Percentiles rank a stretch among this genome's conserved stretches.
These are phyloP conservation scores for Conringia planisiliqua DNA, from an alignment of 345 rosid species.

Conservation along the genomic window DNA sequence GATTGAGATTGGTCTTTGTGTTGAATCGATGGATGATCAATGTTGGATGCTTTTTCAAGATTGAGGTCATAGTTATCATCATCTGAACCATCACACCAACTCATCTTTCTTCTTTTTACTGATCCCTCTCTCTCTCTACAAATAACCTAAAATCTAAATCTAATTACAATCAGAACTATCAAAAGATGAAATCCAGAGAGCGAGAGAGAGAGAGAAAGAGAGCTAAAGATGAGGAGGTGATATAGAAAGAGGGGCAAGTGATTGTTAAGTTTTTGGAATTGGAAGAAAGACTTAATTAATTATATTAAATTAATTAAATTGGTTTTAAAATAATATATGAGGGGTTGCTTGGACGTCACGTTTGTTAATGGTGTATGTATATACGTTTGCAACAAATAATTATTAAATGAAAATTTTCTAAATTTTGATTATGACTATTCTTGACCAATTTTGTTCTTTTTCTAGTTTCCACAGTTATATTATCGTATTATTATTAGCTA, in stretches of 20 bases:
- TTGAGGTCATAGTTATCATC: conserved; percentile 38
- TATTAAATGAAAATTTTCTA: conserved; percentile 21
- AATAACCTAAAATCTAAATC: conserved; percentile 8
- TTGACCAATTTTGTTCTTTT: background rate
- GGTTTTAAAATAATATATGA: background rate
- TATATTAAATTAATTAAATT: conserved; percentile 1
- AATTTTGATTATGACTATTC: conserved; percentile 27
- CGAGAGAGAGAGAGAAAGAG: background rate
- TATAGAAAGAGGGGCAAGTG: conserved; percentile 27
- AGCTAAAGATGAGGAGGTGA: conserved; percentile 22
- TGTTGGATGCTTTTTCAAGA: conserved; percentile 33
- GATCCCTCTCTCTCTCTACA: conserved; percentile 22
- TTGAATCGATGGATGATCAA: conserved; percentile 26
- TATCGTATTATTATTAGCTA: background rate
- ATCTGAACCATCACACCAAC: conserved; percentile 58
- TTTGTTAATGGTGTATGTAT: conserved; percentile 43
- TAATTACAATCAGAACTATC: conserved; percentile 13
- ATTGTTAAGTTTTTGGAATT: conserved; percentile 21
- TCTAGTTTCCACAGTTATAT: conserved; percentile 16
- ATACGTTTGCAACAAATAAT: conserved; percentile 36
- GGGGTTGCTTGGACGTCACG: conserved; percentile 84
- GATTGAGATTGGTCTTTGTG: conserved; percentile 33
- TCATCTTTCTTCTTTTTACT: conserved; percentile 42
- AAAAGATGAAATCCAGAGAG: conserved; percentile 1
- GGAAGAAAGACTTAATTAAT: background rate